phyloP scores from a whole-genome alignment of 345 rosid genomes.

The Dimocarpus longan region DNA sequence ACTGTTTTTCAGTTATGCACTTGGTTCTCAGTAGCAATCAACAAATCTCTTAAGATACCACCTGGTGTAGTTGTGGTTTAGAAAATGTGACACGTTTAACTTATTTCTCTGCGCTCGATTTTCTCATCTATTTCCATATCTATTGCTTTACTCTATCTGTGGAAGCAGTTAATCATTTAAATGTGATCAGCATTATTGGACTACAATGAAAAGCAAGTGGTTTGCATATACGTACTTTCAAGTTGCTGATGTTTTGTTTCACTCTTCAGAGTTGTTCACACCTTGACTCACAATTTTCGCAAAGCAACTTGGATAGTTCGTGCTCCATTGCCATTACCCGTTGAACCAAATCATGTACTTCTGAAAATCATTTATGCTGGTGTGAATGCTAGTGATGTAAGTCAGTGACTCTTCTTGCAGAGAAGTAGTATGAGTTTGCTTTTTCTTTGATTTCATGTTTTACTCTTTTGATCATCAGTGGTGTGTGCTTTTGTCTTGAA shows the following conservation, averaged over 20 bases:
- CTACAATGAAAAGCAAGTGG: neutral
- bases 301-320: constrained; percentile 69
- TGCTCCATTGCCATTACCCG: constrained; percentile 56
- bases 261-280: constrained; percentile 76
- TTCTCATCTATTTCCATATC: neutral
- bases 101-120: neutral
- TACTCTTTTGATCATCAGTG: neutral
- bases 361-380: constrained; percentile 90
- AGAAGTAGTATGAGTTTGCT: neutral
- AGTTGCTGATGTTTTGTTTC: constrained; percentile 27
- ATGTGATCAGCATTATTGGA: neutral
- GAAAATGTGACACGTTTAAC: constrained; percentile 6
- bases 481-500: neutral
- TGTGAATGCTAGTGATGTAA: constrained; percentile 99
- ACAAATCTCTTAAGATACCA: neutral
- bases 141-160: neutral
- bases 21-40: constrained; percentile 4
- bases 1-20: neutral
- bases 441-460: neutral
- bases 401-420: constrained; percentile 37
- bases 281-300: constrained; percentile 85
- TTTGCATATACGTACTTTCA: neutral
- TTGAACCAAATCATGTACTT: constrained; percentile 72
- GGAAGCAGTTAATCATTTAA: neutral
- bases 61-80: neutral